phyloP scores from a whole-genome alignment of 1,284 basidiomycete species.

The Tilletia horrida region DNA sequence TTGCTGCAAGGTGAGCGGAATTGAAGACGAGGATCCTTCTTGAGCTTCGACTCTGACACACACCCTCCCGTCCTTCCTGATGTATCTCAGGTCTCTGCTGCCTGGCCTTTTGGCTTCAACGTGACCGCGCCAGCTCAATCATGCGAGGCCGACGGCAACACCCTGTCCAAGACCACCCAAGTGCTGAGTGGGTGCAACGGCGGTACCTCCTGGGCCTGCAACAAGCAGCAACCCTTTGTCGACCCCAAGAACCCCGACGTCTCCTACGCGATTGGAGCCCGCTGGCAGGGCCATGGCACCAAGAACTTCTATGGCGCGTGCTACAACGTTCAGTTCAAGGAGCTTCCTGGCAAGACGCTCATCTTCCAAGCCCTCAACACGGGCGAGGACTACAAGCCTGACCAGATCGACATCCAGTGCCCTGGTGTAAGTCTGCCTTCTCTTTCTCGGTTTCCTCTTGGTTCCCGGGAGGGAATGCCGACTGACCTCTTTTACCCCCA shows the following conservation, averaged over 20 bases:
- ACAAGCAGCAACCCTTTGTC: slow-evolving; percentile 1
- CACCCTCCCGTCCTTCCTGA: too few species aligned
- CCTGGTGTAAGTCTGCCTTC: not conserved
- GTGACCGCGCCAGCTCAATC: too few species aligned
- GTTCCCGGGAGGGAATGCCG: not conserved
- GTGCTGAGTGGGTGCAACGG: too few species aligned
- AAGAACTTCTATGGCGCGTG: slow-evolving; percentile 3
- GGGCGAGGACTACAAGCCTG: not conserved
- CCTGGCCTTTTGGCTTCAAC: too few species aligned
- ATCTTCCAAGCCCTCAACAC: slow-evolving; percentile 12
- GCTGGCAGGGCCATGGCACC: not conserved
- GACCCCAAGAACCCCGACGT: not conserved
- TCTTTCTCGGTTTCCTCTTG: not conserved
- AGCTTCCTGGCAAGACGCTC: slow-evolving; percentile 14
- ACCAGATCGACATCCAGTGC: slow-evolving; percentile 12
- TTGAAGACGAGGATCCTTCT: too few species aligned
- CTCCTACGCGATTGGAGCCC: not conserved
- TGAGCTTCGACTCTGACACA: too few species aligned
- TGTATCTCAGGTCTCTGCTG: too few species aligned
- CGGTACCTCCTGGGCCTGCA: too few species aligned
- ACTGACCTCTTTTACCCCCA: not conserved
- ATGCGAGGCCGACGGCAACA: too few species aligned
- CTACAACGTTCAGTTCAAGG: slow-evolving; percentile 4
- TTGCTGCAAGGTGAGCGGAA: slow-evolving; percentile 14
- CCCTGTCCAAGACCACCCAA: too few species aligned